Conservation (phyloP, 306 rosid genomes). For the Trichosanthes cucumerina region DNA sequence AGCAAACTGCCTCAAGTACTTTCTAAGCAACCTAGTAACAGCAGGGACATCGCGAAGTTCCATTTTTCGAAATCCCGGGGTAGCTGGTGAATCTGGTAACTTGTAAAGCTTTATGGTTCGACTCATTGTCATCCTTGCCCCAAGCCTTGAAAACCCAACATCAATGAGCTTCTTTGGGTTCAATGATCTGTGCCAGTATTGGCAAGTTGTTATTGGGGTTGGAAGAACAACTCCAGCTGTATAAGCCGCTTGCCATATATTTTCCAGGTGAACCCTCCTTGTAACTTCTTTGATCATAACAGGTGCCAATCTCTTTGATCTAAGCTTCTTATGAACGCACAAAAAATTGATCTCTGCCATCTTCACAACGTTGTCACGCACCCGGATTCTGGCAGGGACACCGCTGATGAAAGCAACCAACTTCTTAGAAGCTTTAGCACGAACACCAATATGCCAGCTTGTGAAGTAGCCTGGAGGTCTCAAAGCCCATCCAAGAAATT, state of each 20-base stretch:
- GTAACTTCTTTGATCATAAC: constrained; percentile 99
- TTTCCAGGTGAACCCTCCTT: constrained; percentile 91
- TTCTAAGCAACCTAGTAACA: constrained; percentile 74
- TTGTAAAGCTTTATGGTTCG: constrained; percentile 86
- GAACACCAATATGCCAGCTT: constrained; percentile 93
- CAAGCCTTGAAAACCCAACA: constrained; percentile 95
- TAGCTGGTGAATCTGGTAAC: constrained; percentile 67
- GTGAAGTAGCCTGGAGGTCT: constrained; percentile 80
- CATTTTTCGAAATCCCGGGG: constrained; percentile 91
- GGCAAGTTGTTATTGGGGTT: constrained; percentile 83
- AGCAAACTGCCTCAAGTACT: constrained; percentile 53
- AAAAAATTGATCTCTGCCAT: constrained; percentile 94
- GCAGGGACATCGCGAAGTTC: constrained; percentile 79
- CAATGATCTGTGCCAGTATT: constrained; percentile 93
- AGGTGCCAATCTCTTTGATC: constrained; percentile 95
- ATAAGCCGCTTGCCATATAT: constrained; percentile 92
- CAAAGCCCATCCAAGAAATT: constrained; percentile 86
- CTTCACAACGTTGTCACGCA: constrained; percentile 48
- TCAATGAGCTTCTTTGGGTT: constrained; percentile 93
- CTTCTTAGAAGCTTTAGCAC: constrained; percentile 77
- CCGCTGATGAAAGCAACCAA: constrained; percentile 91
- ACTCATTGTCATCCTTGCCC: constrained; percentile 97
- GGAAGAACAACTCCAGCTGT: constrained; percentile 96
- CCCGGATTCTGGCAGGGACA: constrained; percentile 80
- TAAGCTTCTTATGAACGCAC: constrained; percentile 90